Conservation (phyloP, 1,284 basidiomycete genomes). For the Cutaneotrichosporon cutaneum region DNA sequence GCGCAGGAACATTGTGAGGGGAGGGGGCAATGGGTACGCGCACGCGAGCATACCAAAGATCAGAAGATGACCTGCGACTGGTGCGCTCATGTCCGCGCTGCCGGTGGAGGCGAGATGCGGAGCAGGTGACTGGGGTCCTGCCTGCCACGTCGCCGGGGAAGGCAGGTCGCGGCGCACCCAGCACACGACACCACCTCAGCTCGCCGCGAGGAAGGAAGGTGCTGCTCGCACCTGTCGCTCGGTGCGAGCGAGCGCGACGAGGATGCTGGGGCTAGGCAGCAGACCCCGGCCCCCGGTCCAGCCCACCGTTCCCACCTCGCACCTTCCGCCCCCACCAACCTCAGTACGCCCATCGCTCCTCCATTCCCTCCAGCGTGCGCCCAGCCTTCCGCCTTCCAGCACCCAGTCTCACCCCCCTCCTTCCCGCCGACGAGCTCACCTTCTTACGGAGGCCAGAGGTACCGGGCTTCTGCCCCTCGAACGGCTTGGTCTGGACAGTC, state of each 20-base stretch:
- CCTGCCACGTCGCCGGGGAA: not conserved
- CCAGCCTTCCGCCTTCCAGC: too few species aligned
- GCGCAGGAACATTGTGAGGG: too few species aligned
- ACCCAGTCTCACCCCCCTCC: constrained; percentile 48
- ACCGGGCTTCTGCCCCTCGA: constrained; percentile 78
- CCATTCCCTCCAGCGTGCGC: not conserved
- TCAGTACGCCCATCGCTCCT: constrained; percentile 51
- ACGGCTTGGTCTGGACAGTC: constrained; percentile 45
- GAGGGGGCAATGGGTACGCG: too few species aligned
- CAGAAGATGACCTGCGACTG: too few species aligned
- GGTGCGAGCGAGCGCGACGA: not conserved
- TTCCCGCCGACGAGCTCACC: constrained; percentile 58
- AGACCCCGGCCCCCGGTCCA: too few species aligned
- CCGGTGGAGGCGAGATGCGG: not conserved
- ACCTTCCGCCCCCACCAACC: not conserved
- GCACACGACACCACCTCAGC: not conserved
- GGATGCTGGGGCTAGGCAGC: too few species aligned
- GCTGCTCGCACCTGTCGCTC: not conserved
- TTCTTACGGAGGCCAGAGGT: constrained; percentile 94
- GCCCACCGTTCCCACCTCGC: constrained; percentile 45
- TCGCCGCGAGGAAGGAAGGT: not conserved
- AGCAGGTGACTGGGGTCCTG: not conserved
- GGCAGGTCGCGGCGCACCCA: not conserved
- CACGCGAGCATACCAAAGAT: not conserved
- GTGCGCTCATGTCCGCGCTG: too few species aligned